Percentiles rank a stretch among this genome's conserved stretches.
Evolutionary conservation across 2,329 filamentous ascomycete genomes (phyloP).

Genomic region (Beauveria asiatica): DNA sequence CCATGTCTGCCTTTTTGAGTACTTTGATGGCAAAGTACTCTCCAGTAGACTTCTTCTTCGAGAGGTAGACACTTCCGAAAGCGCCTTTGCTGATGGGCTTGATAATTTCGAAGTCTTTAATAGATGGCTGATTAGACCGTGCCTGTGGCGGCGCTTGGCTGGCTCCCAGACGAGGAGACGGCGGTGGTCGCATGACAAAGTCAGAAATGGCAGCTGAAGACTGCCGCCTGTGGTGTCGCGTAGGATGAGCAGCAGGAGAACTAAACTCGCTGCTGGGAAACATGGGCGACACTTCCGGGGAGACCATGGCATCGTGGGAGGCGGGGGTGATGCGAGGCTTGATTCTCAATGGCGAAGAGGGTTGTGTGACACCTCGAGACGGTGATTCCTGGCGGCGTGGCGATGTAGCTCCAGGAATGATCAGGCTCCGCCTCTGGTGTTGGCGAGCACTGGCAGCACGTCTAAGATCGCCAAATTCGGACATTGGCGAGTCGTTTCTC

Average conservation of each 20-base stretch:
- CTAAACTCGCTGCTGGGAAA: constrained; percentile 74
- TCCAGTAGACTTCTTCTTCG: constrained; percentile 96
- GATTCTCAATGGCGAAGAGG: constrained; percentile 80
- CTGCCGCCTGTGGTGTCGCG: constrained; percentile 71
- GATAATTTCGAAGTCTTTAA: constrained; percentile 99
- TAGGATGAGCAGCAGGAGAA: constrained; percentile 56
- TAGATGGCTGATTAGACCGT: constrained; percentile 83
- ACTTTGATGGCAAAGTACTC: constrained; percentile 99
- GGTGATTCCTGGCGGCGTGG: constrained; percentile 85
- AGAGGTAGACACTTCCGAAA: constrained; percentile 94
- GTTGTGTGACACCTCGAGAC: constrained; percentile 62
- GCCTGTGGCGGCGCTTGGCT: constrained; percentile 73
- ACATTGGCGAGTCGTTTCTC: constrained; percentile 82
- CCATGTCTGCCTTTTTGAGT: constrained; percentile 99
- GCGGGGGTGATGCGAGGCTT: constrained; percentile 63
- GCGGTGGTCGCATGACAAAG: constrained; percentile 55
- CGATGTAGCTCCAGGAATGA: constrained; percentile 69
- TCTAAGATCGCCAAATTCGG: constrained; percentile 69
- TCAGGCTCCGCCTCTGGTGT: constrained; percentile 77
- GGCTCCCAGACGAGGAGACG: constrained; percentile 73
- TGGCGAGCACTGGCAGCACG: constrained; percentile 72
- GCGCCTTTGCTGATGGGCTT: constrained; percentile 99
- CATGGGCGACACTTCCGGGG: constrained; percentile 84
- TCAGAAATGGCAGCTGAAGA: constrained; percentile 83
- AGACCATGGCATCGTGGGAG: constrained; percentile 59